phyloP scores from a whole-genome alignment of 1,139 yeast genomes.

The Geotrichum histeridarum region DNA sequence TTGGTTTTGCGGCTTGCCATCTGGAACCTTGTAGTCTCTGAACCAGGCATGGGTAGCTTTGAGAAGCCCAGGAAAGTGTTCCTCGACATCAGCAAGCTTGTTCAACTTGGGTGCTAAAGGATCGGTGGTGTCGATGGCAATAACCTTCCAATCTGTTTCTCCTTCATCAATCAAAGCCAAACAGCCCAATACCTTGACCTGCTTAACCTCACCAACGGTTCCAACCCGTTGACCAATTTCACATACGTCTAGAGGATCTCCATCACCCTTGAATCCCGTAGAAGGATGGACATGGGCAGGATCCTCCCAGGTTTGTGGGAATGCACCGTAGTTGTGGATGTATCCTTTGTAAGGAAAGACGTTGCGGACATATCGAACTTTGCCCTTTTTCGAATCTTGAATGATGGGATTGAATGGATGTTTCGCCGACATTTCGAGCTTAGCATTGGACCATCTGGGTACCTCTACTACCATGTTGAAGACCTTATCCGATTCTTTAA shows the following conservation, averaged over 20 bases:
- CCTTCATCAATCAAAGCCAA: constrained; percentile 95
- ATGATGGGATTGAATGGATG: constrained; percentile 72
- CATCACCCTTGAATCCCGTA: constrained; percentile 70
- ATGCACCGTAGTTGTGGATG: constrained; percentile 95
- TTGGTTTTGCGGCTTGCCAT: constrained; percentile 81
- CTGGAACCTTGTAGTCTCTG: constrained; percentile 90
- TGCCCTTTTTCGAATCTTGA: constrained; percentile 90
- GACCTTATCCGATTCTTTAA: constrained; percentile 55
- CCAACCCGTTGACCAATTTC: constrained; percentile 75
- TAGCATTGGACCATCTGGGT: constrained; percentile 94
- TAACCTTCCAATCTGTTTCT: constrained; percentile 95
- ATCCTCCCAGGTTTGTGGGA: constrained; percentile 97
- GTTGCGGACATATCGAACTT: constrained; percentile 79
- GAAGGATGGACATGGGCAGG: constrained; percentile 46
- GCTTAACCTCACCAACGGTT: constrained; percentile 68
- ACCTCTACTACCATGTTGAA: constrained; percentile 90
- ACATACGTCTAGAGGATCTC: constrained; percentile 94
- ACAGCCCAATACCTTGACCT: constrained; percentile 86
- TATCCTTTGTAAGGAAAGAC: constrained; percentile 95
- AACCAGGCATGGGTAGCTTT: constrained; percentile 89
- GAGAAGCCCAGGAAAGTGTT: constrained; percentile 76
- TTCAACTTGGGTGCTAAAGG: constrained; percentile 71
- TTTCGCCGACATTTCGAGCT: constrained; percentile 51
- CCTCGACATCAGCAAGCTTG: constrained; percentile 77
- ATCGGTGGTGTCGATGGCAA: constrained; percentile 77